A percentile compares a stretch with the other conserved stretches of the same genome.
Conservation (phyloP, 2,329 filamentous ascomycete genomes). For the Verticillium albo-atrum region DNA sequence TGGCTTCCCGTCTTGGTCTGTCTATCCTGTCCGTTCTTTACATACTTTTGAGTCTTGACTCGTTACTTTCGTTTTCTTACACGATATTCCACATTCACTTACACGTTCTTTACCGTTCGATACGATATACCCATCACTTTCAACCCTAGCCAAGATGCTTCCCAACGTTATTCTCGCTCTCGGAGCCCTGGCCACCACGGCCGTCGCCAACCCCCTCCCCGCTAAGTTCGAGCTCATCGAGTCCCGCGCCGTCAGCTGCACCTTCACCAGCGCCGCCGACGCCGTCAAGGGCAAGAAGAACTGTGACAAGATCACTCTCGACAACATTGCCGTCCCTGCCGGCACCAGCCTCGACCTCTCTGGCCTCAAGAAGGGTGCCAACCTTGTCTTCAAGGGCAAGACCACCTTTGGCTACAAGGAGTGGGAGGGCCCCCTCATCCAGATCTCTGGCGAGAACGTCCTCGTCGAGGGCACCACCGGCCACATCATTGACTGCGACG, state of each 20-base stretch:
- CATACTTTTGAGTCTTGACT: not conserved
- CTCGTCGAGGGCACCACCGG: constrained; percentile 47
- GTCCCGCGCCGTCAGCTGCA: constrained; percentile 34
- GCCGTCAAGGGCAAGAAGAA: constrained; percentile 42
- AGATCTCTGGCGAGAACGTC: constrained; percentile 53
- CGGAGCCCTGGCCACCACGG: constrained; percentile 18
- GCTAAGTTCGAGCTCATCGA: not conserved
- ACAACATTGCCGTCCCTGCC: constrained; percentile 50
- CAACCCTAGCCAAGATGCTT: not conserved
- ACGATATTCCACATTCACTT: not conserved
- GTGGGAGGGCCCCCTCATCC: constrained; percentile 61
- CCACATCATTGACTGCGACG: constrained; percentile 50
- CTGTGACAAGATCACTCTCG: constrained; percentile 52
- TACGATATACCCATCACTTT: not conserved
- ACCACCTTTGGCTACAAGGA: constrained; percentile 64
- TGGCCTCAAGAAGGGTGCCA: constrained; percentile 42
- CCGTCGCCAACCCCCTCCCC: constrained; percentile 11
- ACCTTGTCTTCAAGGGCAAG: constrained; percentile 54
- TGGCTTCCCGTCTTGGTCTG: not conserved
- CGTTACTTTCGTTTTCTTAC: not conserved
- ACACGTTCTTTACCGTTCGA: not conserved
- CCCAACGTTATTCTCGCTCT: constrained; percentile 13
- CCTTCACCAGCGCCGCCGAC: constrained; percentile 45
- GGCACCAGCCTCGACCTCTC: constrained; percentile 56
- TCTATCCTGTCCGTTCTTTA: not conserved